These are phyloP conservation scores for Fusarium chaquense DNA, from an alignment of 2,329 filamentous ascomycete species.

Conservation along the genomic window DNA sequence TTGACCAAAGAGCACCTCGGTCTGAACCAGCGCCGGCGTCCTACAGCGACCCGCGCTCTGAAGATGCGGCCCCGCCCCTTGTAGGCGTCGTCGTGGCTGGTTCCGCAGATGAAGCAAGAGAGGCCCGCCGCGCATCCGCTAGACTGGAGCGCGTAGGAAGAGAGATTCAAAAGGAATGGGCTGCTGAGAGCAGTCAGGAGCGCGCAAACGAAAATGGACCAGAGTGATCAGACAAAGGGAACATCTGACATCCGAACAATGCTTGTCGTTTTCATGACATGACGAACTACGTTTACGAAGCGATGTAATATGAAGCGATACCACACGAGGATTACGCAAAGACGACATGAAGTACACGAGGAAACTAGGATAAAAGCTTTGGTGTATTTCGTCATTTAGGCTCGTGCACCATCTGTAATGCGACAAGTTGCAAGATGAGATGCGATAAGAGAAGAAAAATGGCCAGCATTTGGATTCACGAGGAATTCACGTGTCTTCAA, in stretches of 20 bases:
- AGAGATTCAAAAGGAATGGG: constrained; percentile 67
- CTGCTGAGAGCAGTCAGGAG: constrained; percentile 47
- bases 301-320: constrained; percentile 41
- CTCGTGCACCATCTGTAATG: constrained; percentile 19
- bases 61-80: constrained; percentile 63
- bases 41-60: constrained; percentile 42
- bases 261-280: constrained; percentile 25
- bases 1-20: constrained; percentile 28
- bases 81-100: constrained; percentile 67
- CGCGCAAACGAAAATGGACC: constrained; percentile 42
- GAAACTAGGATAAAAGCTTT: constrained; percentile 12
- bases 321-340: constrained; percentile 14
- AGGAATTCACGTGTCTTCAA: not conserved
- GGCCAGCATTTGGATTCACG: not conserved
- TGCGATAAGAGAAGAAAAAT: constrained; percentile 2
- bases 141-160: constrained; percentile 66
- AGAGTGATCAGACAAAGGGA: constrained; percentile 38
- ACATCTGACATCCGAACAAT: constrained; percentile 1
- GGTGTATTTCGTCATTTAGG: constrained; percentile 6
- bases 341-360: constrained; percentile 1
- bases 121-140: constrained; percentile 65
- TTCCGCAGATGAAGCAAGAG: constrained; percentile 59
- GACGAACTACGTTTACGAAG: constrained; percentile 44
- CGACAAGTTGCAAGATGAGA: constrained; percentile 7
- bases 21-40: constrained; percentile 26